Percentiles rank a stretch among this genome's conserved stretches.
phyloP scores from a whole-genome alignment of 305 asterid species.

The Coffea humblotiana region DNA sequence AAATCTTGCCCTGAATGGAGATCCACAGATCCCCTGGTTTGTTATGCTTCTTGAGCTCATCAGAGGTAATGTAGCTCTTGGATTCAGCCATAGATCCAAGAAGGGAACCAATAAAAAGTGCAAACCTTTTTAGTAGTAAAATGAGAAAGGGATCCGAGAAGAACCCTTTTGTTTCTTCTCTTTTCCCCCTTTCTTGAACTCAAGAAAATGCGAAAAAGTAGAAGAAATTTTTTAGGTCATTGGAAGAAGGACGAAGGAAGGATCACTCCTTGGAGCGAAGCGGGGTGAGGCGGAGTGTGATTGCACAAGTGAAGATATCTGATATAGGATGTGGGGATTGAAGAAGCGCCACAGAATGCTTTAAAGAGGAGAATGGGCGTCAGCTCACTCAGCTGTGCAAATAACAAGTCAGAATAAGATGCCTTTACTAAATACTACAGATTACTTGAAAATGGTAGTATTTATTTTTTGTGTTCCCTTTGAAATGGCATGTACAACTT shows the following conservation, averaged over 20 bases:
- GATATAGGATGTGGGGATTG: neutral
- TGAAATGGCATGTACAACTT: no score
- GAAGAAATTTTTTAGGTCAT: neutral
- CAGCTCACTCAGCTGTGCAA: neutral
- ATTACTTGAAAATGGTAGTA: no score
- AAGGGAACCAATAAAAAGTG: neutral
- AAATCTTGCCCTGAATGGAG: constrained; percentile 82
- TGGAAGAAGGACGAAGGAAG: neutral
- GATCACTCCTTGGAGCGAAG: neutral
- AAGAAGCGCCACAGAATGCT: constrained; percentile 19
- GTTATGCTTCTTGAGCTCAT: constrained; percentile 72
- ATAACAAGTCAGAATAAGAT: neutral
- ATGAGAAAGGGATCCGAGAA: constrained; percentile 1
- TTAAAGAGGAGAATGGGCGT: neutral
- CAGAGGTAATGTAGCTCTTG: constrained; percentile 52
- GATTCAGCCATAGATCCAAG: constrained; percentile 48
- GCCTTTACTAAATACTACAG: no score
- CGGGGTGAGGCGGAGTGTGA: neutral
- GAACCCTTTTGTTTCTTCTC: constrained; percentile 1
- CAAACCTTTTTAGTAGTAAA: neutral
- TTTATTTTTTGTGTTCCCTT: no score
- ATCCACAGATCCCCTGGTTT: constrained; percentile 87
- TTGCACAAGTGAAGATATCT: neutral
- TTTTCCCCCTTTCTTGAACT: neutral
- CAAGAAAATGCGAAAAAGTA: no score